These are phyloP conservation scores for Volvariella surrecta DNA, from an alignment of 1,284 basidiomycete genomes.

Conservation along the genomic window DNA sequence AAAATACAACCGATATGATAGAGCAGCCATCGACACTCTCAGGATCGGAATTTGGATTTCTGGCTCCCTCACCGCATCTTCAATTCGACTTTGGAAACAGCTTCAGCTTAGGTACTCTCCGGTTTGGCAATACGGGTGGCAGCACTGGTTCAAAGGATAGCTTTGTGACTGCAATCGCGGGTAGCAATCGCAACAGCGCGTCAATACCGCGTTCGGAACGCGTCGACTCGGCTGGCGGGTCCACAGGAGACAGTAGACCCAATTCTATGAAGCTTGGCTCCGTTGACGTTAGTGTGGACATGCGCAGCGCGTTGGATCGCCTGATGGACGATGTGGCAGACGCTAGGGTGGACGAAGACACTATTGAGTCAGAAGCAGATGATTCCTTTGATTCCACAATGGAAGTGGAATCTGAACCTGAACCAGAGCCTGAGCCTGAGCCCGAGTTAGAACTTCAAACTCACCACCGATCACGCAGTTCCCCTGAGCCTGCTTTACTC, in stretches of 20 bases:
- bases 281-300: conserved; percentile 55
- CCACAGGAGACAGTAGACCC: background rate
- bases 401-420: too few relatives aligned
- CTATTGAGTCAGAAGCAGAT: conserved; percentile 13
- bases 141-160: conserved; percentile 5
- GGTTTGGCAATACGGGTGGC: conserved; percentile 13
- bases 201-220: too few relatives aligned
- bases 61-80: conserved; percentile 18
- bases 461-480: conserved; percentile 31
- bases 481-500: conserved; percentile 36
- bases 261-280: conserved; percentile 27
- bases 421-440: too few relatives aligned
- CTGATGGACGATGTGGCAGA: conserved; percentile 70
- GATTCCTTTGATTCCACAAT: background rate
- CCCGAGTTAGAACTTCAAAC: conserved; percentile 10
- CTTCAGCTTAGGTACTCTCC: conserved; percentile 29
- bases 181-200: conserved; percentile 1
- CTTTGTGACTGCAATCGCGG: background rate
- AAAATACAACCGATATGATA: conserved; percentile 9
- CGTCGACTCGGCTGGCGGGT: background rate
- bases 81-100: conserved; percentile 39
- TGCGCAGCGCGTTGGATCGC: conserved; percentile 69
- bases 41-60: conserved; percentile 21
- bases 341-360: conserved; percentile 26
- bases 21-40: background rate